These are phyloP conservation scores for Tillandsia fasciculata DNA, from an alignment of 176 grass and related monocot species.

Conservation along the genomic window DNA sequence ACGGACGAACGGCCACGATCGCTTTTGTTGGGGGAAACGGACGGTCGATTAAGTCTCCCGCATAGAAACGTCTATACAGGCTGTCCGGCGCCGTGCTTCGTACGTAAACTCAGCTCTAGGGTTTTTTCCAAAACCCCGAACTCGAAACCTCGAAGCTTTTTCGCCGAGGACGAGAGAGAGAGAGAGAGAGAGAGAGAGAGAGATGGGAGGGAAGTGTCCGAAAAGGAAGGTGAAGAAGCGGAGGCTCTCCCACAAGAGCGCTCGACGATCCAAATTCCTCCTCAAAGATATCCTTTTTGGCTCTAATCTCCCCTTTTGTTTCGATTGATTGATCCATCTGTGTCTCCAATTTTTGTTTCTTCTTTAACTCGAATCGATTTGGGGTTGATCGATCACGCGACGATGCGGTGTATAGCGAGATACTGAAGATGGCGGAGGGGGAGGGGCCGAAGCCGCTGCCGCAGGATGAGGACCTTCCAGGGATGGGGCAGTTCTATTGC, in stretches of 20 bases:
- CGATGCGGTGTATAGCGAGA: conserved; percentile 69
- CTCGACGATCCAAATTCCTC: conserved; percentile 75
- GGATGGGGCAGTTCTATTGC: conserved; percentile 97
- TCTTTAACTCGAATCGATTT: conserved; percentile 3
- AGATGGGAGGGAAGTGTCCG: conserved; percentile 95
- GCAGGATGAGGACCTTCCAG: conserved; percentile 71
- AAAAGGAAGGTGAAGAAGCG: conserved; percentile 98
- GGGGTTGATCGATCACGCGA: conserved; percentile 28
- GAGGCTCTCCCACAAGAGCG: conserved; percentile 61
- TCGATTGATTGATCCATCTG: neutral
- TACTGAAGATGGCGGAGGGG: conserved; percentile 67
- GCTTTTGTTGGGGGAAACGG: no score
- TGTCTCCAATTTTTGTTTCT: neutral
- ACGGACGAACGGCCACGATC: no score
- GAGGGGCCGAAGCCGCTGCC: conserved; percentile 40
- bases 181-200: neutral
- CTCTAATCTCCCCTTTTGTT: neutral
- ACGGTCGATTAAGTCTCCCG: no score
- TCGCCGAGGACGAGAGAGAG: neutral
- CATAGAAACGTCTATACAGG: no score
- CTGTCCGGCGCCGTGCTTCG: no score
- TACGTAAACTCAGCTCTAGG: neutral
- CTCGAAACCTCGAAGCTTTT: neutral
- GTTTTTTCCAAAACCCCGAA: conserved; percentile 24
- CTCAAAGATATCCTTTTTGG: conserved; percentile 53